Evolutionary conservation across 345 rosid genomes (phyloP).

Genomic region (Acer saccharum): DNA sequence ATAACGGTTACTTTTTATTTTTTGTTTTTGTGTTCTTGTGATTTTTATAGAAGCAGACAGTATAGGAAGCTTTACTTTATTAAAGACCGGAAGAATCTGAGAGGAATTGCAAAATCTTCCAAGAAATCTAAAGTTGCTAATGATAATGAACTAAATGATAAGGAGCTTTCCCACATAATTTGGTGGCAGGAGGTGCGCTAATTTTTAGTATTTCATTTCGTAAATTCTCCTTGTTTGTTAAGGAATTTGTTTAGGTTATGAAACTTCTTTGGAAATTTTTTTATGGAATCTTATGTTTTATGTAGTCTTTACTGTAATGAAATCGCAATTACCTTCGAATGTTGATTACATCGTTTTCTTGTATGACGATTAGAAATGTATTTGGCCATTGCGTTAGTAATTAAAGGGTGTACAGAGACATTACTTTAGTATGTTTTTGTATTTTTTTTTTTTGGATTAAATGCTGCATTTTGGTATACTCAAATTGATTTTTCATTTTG

Average conservation of each 20-base stretch:
- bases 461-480: not conserved
- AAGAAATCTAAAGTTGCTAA: constrained; percentile 51
- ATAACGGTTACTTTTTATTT: constrained; percentile 8
- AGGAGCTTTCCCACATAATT: constrained; percentile 65
- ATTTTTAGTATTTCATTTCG: constrained; percentile 13
- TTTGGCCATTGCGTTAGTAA: not conserved
- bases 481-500: not conserved
- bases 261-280: not conserved
- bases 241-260: not conserved
- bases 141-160: constrained; percentile 48
- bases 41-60: constrained; percentile 33
- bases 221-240: not conserved
- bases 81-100: constrained; percentile 47
- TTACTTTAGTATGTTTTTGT: not conserved
- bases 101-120: constrained; percentile 45
- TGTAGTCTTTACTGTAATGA: not conserved
- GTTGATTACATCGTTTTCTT: not conserved
- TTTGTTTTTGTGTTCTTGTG: constrained; percentile 5
- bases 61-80: constrained; percentile 44
- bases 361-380: not conserved
- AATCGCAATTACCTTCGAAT: not conserved
- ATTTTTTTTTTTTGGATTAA: not conserved
- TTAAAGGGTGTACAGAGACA: not conserved
- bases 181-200: constrained; percentile 91
- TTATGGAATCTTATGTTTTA: not conserved